Evolutionary conservation across 2,329 filamentous ascomycete genomes (phyloP), one percentile per base, ranked within the genome.

Genomic region (Chaetomiaceae sp.): DNA sequence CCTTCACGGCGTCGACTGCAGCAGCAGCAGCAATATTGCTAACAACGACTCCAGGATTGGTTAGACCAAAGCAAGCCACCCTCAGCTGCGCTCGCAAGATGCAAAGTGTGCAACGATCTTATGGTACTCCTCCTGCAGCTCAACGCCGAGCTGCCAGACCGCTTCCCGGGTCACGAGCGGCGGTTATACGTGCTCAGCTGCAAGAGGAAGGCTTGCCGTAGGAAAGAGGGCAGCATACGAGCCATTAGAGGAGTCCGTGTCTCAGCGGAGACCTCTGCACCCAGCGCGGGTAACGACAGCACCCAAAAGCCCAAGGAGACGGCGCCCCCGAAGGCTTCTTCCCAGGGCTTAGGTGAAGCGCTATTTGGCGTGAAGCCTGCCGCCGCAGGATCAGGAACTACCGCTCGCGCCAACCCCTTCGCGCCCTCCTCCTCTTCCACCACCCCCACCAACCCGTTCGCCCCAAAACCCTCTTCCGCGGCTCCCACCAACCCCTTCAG

Each of bases 91-190:
- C 78, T 95, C 9, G 90, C 88, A 20, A 86, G 85, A 71, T 99
- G 94, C 75, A 90, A 88, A 71, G 80, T 88, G 60, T 99, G 94
- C 81, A 88, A 90, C 61, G 81, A 84, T 48, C 72, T 89, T 48
- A 90, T 96, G 82, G 85, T 83, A 1, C 78, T 97, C 10, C 80
- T 99, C 3, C 80, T 99, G 42, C 90, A 99, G 70, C 80, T 99
- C 25, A 90, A 99, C 70, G 91, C 84, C 63, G 90, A 96, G 67
- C 78, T 97, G 3, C 91, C 90, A 13, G 87, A 92, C 51, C 79
- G 83, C 44, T 96, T 96, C 65, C 87, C 90, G 1, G 84, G 85
- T 51, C 89, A 97, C 70, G 90, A 96, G 65, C 80, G 94, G 61
- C 82, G 92, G 57, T 68, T 99, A 16, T 97, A 96, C 65, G 77